phyloP scores from a whole-genome alignment of 2,329 filamentous ascomycete genomes.

The Fusarium algeriense region DNA sequence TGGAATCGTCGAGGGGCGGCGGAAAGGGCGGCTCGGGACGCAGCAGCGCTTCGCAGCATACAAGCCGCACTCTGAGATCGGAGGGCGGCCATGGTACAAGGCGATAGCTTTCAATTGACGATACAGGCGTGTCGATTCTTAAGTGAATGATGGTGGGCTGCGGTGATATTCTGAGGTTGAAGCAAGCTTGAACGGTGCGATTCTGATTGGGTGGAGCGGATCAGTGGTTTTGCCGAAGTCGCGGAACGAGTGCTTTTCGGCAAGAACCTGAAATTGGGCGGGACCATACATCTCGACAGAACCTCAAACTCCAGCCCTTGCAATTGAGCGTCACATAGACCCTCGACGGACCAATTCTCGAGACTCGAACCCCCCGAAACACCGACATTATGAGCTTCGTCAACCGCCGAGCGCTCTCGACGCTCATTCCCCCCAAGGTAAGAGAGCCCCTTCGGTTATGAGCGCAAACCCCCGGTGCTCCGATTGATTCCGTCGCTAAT shows the following conservation, averaged over 20 bases:
- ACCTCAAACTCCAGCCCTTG: slow-evolving; percentile 46
- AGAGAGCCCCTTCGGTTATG: slow-evolving; percentile 49
- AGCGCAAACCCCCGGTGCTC: slow-evolving; percentile 44
- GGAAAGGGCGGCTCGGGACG: slow-evolving; percentile 54
- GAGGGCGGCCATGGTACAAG: slow-evolving; percentile 73
- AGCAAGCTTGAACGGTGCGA: slow-evolving; percentile 46
- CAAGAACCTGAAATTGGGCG: slow-evolving; percentile 48
- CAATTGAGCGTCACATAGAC: slow-evolving; percentile 53
- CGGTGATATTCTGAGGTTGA: slow-evolving; percentile 47
- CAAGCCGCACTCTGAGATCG: slow-evolving; percentile 66
- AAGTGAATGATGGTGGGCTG: slow-evolving; percentile 45
- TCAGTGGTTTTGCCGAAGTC: slow-evolving; percentile 57
- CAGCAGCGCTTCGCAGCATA: slow-evolving; percentile 62
- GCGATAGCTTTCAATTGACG: slow-evolving; percentile 46
- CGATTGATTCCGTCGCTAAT: slow-evolving; percentile 56
- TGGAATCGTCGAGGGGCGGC: slow-evolving; percentile 66
- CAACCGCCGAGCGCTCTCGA: slow-evolving; percentile 91
- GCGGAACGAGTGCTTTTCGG: slow-evolving; percentile 63
- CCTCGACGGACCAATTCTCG: slow-evolving; percentile 49
- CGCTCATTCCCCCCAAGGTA: slow-evolving; percentile 99
- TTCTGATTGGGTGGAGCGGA: slow-evolving; percentile 59
- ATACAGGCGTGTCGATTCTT: slow-evolving; percentile 32
- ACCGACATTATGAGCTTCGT: slow-evolving; percentile 89
- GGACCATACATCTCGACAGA: slow-evolving; percentile 45
- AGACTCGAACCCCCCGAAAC: slow-evolving; percentile 43